Conservation (phyloP, 192 early-diverging fungal species). For the Coemansia sp. region DNA sequence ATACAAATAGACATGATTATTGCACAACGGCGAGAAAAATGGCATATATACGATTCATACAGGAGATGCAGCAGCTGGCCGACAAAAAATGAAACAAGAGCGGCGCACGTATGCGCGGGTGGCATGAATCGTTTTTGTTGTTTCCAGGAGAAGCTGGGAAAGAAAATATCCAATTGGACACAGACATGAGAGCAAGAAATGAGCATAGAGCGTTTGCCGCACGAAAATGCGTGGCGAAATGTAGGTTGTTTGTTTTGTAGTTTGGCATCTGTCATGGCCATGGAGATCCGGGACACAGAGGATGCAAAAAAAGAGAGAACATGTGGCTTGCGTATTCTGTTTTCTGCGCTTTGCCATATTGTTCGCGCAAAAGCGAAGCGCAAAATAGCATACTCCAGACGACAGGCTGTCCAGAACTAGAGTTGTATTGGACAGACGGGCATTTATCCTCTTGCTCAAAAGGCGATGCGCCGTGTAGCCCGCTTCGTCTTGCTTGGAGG, state of each 20-base stretch:
- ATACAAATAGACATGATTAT: background rate
- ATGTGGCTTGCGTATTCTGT: constrained; percentile 9
- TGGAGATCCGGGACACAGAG: constrained; percentile 11
- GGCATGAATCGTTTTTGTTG: background rate
- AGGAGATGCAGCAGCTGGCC: background rate
- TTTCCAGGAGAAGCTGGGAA: constrained; percentile 5
- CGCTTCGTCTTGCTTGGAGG: background rate
- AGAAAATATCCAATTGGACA: constrained; percentile 13
- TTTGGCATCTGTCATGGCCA: constrained; percentile 1
- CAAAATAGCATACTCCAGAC: background rate
- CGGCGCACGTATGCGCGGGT: constrained; percentile 1
- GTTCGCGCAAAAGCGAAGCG: background rate
- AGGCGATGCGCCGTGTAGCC: background rate
- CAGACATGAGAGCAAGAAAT: background rate
- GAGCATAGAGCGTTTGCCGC: too few species aligned
- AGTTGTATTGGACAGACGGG: background rate
- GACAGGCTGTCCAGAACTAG: background rate
- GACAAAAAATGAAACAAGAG: background rate
- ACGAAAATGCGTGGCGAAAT: constrained; percentile 4
- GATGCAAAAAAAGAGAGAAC: background rate
- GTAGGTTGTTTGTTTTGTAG: constrained; percentile 2
- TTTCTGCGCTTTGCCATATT: background rate
- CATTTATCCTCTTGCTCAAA: background rate
- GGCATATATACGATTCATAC: background rate
- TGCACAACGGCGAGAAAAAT: too few species aligned